phyloP scores from a whole-genome alignment of 768 basidiomycete species.

The Tephrocybe sp. region DNA sequence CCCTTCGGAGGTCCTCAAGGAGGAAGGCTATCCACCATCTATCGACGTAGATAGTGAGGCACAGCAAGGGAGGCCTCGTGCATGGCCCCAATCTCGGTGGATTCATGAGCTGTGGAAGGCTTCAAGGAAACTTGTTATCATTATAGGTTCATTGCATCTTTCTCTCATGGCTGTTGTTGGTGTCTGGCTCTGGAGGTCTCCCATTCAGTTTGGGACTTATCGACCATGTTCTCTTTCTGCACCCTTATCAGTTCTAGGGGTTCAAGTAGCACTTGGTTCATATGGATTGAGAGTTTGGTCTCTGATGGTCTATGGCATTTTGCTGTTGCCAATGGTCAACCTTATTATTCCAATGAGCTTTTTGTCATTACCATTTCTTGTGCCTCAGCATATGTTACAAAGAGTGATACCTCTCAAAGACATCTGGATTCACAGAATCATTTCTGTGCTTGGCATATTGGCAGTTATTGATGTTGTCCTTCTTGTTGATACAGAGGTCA shows the following conservation, averaged over 20 bases:
- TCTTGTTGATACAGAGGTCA: neutral
- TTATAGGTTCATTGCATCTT: neutral
- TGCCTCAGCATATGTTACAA: neutral
- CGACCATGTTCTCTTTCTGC: neutral
- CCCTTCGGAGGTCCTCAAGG: neutral
- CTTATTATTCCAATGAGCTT: neutral
- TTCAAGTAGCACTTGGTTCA: neutral
- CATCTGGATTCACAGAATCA: neutral
- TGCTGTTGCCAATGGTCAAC: neutral
- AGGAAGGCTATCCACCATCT: neutral
- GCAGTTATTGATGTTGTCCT: neutral
- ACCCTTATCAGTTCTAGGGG: neutral
- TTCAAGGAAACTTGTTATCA: neutral
- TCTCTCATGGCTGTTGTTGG: slow-evolving; percentile 5
- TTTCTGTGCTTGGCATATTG: neutral
- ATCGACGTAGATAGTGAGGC: neutral
- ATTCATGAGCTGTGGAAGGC: neutral
- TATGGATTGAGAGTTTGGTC: neutral
- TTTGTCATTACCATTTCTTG: neutral
- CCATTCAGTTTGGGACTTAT: neutral
- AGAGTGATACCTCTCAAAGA: neutral
- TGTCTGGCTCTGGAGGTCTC: slow-evolving; percentile 5
- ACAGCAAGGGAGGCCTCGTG: neutral
- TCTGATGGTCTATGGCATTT: neutral
- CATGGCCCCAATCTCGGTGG: neutral